Base-by-base conservation (phyloP, 352 stramenopile species). In the Ophiocytium majus region DNA sequence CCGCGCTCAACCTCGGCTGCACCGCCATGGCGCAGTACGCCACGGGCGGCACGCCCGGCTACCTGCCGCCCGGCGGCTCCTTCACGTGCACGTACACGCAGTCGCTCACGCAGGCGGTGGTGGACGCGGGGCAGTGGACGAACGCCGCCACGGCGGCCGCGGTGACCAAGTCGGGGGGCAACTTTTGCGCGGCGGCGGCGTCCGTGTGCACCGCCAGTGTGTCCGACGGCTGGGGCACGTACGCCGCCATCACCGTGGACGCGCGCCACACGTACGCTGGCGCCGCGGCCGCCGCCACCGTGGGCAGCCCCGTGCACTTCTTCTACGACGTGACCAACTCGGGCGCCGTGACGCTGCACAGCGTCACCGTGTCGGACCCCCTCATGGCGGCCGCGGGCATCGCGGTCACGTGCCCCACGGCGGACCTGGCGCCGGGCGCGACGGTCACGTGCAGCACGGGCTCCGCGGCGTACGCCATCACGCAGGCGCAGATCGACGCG, bases 401-500 rank as follows among this genome's bases (percentile, higher is more conserved):
- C 34, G 64, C 64, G 5, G 34, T 76, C 5, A 76, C 31, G 31
- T 76, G 64, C 64, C 64, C 64, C 5, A 76, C 5, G 5, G 64
- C 5, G 5, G 34, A 34, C 34, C 5, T 76, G 5, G 64, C 64
- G 34, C 64, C 64, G 34, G 64, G 31, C 5, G 64, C 64, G 31
- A 76, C 64, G 5, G 34, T 76, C 31, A 34, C 31, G 64, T 76
- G 64, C 34, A 76, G 31, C 34, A 76, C 5, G 5, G 34, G 31
- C 31, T 17, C 5, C 34, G 64, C 17, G 34, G 5, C 31, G 64
- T 76, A 76, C 34, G 63, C 34, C 9, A 75, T 83, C 63, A 83
- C 79, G 14, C 79, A 83, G 34, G 63, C 79, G 10, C 49, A 83
- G 17, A 80, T 83, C 63, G 63, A 83, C 35, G 63, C 50, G 10